A percentile compares a stretch with the other conserved stretches of the same genome.
Conservation (phyloP, 2,329 filamentous ascomycete species). For the Sclerotinia nivalis region DNA sequence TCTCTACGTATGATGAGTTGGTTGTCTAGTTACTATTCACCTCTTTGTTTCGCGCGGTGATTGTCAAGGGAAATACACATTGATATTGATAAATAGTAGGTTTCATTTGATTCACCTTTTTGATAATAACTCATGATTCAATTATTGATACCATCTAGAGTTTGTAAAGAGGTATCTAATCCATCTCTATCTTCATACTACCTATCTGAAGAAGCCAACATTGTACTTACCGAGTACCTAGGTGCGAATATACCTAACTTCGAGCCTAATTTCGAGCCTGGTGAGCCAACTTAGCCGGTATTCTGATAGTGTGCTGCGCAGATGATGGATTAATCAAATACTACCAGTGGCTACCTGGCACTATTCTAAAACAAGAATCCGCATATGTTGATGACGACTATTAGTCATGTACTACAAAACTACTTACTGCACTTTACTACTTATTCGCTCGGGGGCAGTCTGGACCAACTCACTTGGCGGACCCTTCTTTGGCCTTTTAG, state of each 20-base stretch:
- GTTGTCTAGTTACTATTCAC: too few relatives aligned
- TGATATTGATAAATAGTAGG: too few relatives aligned
- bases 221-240: not conserved
- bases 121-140: too few relatives aligned
- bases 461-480: constrained; percentile 3
- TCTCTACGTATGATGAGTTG: too few relatives aligned
- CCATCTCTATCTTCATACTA: not conserved
- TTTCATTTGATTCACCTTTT: too few relatives aligned
- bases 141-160: not conserved
- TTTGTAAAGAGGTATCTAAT: not conserved
- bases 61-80: too few relatives aligned
- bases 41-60: too few relatives aligned
- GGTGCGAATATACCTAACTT: too few relatives aligned
- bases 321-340: too few relatives aligned
- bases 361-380: not conserved
- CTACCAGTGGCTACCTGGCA: not conserved
- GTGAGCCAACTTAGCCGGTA: too few relatives aligned
- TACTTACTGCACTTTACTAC: not conserved
- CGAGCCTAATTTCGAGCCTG: too few relatives aligned
- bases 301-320: too few relatives aligned
- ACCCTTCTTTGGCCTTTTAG: not conserved
- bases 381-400: not conserved
- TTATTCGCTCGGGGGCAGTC: not conserved
- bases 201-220: not conserved
- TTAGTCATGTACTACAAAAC: not conserved